These are phyloP conservation scores for Camellia japonica DNA, from an alignment of 148 eudicot species.

Conservation along the genomic window DNA sequence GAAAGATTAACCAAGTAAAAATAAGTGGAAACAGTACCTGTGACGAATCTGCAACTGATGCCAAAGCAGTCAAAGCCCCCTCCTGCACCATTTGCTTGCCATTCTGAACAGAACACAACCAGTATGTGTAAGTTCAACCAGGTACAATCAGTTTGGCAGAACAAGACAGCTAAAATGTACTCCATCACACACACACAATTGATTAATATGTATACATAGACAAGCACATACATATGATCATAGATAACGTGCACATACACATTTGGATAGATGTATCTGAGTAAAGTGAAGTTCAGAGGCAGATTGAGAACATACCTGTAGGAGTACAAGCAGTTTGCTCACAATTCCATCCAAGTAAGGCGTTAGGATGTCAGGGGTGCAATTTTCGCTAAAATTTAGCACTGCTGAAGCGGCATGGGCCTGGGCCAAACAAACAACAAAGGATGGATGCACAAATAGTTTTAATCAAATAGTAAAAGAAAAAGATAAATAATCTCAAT, in stretches of 20 bases:
- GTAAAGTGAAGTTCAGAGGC: neutral
- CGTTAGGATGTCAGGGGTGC: slow-evolving; percentile 67
- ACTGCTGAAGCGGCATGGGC: slow-evolving; percentile 94
- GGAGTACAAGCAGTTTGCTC: slow-evolving; percentile 61
- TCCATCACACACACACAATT: neutral
- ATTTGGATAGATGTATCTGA: neutral
- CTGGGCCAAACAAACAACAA: slow-evolving; percentile 26
- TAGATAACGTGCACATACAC: neutral
- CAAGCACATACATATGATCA: neutral
- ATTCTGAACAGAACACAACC: slow-evolving; percentile 40
- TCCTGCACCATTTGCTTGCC: slow-evolving; percentile 89
- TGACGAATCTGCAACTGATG: slow-evolving; percentile 87
- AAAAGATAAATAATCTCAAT: neutral
- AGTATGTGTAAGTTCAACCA: neutral
- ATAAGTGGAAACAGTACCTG: slow-evolving; percentile 40
- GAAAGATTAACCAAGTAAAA: neutral
- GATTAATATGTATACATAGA: neutral
- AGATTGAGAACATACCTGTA: slow-evolving; percentile 46
- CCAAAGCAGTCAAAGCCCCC: slow-evolving; percentile 83
- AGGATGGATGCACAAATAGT: neutral
- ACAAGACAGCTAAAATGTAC: neutral
- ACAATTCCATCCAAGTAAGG: slow-evolving; percentile 76
- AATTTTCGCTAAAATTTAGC: slow-evolving; percentile 74
- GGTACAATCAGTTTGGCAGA: neutral
- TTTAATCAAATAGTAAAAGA: neutral